A percentile compares a stretch with the other conserved stretches of the same genome.
Conservation (phyloP, 495 filamentous ascomycete species). For the Penicillium maclennaniae region DNA sequence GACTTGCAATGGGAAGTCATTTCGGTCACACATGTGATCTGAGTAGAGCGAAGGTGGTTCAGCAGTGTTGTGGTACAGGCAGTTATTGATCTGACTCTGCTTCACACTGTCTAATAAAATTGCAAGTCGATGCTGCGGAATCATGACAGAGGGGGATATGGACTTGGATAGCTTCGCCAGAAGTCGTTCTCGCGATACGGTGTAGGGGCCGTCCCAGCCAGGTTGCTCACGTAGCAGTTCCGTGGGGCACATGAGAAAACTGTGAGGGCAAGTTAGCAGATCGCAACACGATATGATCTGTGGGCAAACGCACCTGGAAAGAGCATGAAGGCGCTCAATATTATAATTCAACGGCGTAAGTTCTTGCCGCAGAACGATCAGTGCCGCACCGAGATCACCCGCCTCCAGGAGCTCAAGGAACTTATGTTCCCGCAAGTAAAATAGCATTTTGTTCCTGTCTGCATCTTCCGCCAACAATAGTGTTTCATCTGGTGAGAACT, state of each 20-base stretch:
- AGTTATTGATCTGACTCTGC: constrained; percentile 72
- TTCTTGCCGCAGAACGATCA: constrained; percentile 80
- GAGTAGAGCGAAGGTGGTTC: constrained; percentile 78
- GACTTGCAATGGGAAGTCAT: constrained; percentile 69
- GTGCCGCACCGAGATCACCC: constrained; percentile 65
- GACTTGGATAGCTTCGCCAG: constrained; percentile 79
- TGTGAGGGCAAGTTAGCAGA: constrained; percentile 25
- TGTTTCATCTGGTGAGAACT: constrained; percentile 26
- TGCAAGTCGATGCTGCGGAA: constrained; percentile 89
- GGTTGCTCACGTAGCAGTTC: constrained; percentile 81
- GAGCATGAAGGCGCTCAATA: constrained; percentile 66
- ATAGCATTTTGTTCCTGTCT: constrained; percentile 61
- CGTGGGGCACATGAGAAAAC: constrained; percentile 82
- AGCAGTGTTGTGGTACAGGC: constrained; percentile 84
- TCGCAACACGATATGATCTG: not conserved
- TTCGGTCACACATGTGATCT: constrained; percentile 79
- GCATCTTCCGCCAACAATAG: constrained; percentile 54
- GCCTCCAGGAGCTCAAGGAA: constrained; percentile 86
- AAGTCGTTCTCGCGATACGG: constrained; percentile 68
- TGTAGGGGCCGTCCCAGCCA: constrained; percentile 82
- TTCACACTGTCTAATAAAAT: constrained; percentile 80
- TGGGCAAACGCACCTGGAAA: constrained; percentile 63
- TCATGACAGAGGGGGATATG: constrained; percentile 97
- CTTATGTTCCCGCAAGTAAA: constrained; percentile 88
- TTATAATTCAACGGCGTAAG: constrained; percentile 85